phyloP scores from a whole-genome alignment of 2,329 filamentous ascomycete genomes.

The Zymoseptoria pseudotritici region DNA sequence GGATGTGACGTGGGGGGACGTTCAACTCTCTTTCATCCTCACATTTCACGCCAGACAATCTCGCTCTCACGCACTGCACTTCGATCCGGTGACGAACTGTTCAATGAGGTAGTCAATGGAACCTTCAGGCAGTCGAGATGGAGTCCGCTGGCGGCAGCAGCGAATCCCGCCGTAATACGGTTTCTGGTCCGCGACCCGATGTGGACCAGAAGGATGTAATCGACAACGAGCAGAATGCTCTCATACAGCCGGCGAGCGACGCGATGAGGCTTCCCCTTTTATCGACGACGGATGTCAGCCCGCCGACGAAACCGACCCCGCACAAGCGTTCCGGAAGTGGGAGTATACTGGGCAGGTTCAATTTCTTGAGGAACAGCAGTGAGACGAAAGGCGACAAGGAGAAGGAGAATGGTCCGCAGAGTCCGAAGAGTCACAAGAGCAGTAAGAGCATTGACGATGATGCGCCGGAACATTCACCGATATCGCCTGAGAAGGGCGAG shows the following conservation, averaged over 20 bases:
- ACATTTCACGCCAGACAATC: not conserved
- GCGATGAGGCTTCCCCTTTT: constrained; percentile 24
- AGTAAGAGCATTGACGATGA: constrained; percentile 29
- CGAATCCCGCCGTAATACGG: constrained; percentile 15
- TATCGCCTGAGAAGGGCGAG: constrained; percentile 22
- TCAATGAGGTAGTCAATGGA: not conserved
- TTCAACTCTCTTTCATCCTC: not conserved
- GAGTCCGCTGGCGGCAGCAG: constrained; percentile 15
- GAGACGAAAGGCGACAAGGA: constrained; percentile 23
- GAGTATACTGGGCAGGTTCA: constrained; percentile 60
- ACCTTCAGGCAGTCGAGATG: not conserved
- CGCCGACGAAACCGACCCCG: constrained; percentile 13
- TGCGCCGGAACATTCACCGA: constrained; percentile 10
- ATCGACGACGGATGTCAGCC: constrained; percentile 2
- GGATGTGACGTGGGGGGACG: not conserved
- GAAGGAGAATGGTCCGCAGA: constrained; percentile 27
- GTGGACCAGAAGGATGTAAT: constrained; percentile 5
- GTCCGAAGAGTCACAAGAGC: constrained; percentile 19
- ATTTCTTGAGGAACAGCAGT: constrained; percentile 54
- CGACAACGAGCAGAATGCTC: constrained; percentile 9
- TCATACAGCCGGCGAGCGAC: constrained; percentile 5
- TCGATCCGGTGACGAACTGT: not conserved
- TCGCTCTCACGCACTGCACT: not conserved
- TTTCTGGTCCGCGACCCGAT: constrained; percentile 14
- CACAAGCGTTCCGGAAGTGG: constrained; percentile 54